Evolutionary conservation across 768 basidiomycete species (phyloP), one percentile per base, ranked within the genome.

Genomic region (Kwoniella bestiolae): DNA sequence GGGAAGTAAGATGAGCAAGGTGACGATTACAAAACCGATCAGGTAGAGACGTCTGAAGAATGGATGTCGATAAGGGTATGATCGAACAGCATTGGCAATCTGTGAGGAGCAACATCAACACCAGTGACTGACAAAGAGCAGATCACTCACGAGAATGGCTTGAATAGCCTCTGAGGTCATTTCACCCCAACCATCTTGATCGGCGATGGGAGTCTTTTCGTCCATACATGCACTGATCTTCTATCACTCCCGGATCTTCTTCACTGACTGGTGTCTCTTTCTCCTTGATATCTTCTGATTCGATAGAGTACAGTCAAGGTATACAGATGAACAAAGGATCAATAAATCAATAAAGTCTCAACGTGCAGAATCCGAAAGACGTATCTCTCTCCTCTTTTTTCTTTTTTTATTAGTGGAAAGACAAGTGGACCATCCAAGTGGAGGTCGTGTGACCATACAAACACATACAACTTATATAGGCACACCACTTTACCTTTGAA

Each of bases 21-120:
- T 69, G 51, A 60, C 21, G 23, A 73, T 56, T 32, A 77, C 29
- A 58, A 65, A 73, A 35, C 46, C 55, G 32, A 73, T 41, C 16
- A 77, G 63, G 57, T 73, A 74, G 31, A 74, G 21, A n/a, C 66
- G 49, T 56, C 76, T 66, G 34, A 73, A 50, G 11, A 68, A 7
- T 12, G 71, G 71, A 44, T 74, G 66, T 16, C 73, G 71, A 4
- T 68, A 34, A 18, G 61, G 52, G 8, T 44, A 34, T 50, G 63
- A 66, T 1, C 66, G 50, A 11, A 71, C 71, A 11, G 76, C 69
- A 16, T 50, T 44, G 11, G 50, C 63, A 7, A 70, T 63, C 70
- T 74, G 31, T 23, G 52, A 25, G 21, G 47, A 49, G 57, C 56
- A 66, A 29, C 58, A 45, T n/a, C 8, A 2, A 32, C 23, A n/a